Evolutionary conservation across 2,329 filamentous ascomycete genomes (phyloP).

Genomic region (Davidsoniella eucalypti): DNA sequence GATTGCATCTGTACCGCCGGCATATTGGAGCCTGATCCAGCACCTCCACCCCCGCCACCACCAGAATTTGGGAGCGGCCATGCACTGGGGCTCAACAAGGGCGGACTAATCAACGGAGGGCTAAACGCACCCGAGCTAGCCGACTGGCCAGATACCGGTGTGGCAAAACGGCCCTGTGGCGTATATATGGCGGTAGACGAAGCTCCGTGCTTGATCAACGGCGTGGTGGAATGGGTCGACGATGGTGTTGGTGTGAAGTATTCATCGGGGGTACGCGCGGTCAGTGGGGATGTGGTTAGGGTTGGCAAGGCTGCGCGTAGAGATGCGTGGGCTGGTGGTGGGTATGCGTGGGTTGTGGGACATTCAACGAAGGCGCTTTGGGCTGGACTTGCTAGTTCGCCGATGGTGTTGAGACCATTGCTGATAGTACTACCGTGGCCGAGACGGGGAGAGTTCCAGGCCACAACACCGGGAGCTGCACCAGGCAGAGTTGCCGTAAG

Average conservation of each 20-base stretch:
- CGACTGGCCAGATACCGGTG: background rate
- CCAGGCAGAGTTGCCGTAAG: no score
- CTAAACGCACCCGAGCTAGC: no score
- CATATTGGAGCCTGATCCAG: background rate
- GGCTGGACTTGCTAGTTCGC: no score
- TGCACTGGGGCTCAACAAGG: background rate
- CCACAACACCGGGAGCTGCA: no score
- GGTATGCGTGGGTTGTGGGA: no score
- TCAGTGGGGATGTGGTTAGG: background rate
- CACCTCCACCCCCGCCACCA: background rate
- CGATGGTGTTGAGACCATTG: slow-evolving; percentile 7
- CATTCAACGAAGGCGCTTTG: no score
- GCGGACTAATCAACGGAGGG: background rate
- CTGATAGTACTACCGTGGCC: background rate
- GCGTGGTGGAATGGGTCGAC: slow-evolving; percentile 21
- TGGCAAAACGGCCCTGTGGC: background rate
- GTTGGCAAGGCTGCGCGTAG: background rate
- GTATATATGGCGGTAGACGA: slow-evolving; percentile 20
- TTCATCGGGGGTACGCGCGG: slow-evolving; percentile 4
- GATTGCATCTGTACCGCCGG: background rate
- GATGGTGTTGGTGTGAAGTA: slow-evolving; percentile 18
- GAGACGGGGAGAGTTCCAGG: background rate
- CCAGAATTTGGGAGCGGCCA: background rate
- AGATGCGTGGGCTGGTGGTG: background rate
- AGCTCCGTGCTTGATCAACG: slow-evolving; percentile 19